Conservation (phyloP, 2,329 filamentous ascomycete genomes). For the Trichophyton benhamiae region DNA sequence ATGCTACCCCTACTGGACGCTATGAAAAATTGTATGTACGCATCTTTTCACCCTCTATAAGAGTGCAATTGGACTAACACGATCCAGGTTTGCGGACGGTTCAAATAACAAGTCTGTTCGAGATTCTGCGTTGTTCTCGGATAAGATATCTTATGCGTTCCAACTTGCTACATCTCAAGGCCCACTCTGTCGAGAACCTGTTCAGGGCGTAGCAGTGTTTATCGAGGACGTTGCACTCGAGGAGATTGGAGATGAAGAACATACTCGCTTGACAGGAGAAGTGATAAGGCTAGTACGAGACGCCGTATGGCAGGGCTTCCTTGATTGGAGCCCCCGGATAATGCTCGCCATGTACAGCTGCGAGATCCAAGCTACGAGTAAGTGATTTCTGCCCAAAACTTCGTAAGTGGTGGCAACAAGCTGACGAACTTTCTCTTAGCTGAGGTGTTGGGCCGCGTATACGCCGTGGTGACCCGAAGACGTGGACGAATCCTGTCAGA, state of each 20-base stretch:
- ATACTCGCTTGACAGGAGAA: constrained; percentile 79
- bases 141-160: constrained; percentile 89
- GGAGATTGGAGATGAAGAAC: constrained; percentile 42
- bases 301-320: constrained; percentile 70
- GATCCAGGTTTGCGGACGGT: constrained; percentile 5
- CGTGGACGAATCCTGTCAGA: constrained; percentile 82
- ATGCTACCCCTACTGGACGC: constrained; percentile 59
- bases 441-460: constrained; percentile 88
- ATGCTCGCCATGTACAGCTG: constrained; percentile 96
- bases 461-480: constrained; percentile 91
- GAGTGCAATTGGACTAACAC: background rate
- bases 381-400: constrained; percentile 23
- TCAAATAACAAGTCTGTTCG: constrained; percentile 15
- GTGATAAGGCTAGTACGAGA: constrained; percentile 81
- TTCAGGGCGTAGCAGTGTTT: constrained; percentile 85
- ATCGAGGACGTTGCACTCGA: constrained; percentile 64
- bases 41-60: background rate
- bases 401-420: background rate
- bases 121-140: constrained; percentile 55
- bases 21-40: constrained; percentile 50
- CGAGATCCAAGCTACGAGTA: constrained; percentile 89
- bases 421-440: constrained; percentile 36
- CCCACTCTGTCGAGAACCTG: constrained; percentile 80
- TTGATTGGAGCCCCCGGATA: constrained; percentile 93
- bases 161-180: constrained; percentile 83